Base-by-base conservation (phyloP, 163 green algal species). In the Chloromonas sp. region DNA sequence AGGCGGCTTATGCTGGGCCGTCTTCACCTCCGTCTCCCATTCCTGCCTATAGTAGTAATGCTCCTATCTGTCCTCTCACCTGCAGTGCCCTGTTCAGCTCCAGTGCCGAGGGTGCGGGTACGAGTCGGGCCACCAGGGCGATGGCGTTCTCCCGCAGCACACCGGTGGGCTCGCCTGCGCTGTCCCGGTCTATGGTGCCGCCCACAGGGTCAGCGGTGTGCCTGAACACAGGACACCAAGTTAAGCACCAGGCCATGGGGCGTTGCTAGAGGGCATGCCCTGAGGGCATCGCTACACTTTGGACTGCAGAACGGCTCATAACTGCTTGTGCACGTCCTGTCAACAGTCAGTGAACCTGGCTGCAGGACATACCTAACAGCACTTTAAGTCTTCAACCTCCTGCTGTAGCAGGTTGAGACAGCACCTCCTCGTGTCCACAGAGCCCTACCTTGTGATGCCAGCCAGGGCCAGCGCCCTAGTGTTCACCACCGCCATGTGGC, bases 401-500 rank as follows among this genome's bases (percentile, higher is more conserved):
- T 15, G 88, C 89, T 2, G 77, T 11, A 0, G 86, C 89, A 0
- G 36, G 36, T 36, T 36, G 36, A 36, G 36, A 36, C 36, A 36
- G 36, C 36, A 36, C 36, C 36, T 36, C 36, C 36, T 36, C 36
- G 36, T 36, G 36, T 36, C 36, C 36, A 36, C 36, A 36, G 36
- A 36, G 36, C 36, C 36, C 36, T 36, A 36, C 36, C 36, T 36
- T 13, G 1, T 78, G 14, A 96, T 60, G 0, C 87, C 88, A 1
- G 93, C 94, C n/a, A 90, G n/a, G 13, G 36, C 14, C 79, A 96
- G 82, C 0, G 93, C 94, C 0, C 70, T 79, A 3, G n/a, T 87
- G 84, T 93, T 96, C 70, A 88, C 90, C 1, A 96, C 81, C 0
- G 78, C 93, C 86, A 93, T 91, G 90, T 96, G 94, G 62, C 83